Evolutionary conservation across 345 rosid species (phyloP).

Genomic region (Linum trigynum): DNA sequence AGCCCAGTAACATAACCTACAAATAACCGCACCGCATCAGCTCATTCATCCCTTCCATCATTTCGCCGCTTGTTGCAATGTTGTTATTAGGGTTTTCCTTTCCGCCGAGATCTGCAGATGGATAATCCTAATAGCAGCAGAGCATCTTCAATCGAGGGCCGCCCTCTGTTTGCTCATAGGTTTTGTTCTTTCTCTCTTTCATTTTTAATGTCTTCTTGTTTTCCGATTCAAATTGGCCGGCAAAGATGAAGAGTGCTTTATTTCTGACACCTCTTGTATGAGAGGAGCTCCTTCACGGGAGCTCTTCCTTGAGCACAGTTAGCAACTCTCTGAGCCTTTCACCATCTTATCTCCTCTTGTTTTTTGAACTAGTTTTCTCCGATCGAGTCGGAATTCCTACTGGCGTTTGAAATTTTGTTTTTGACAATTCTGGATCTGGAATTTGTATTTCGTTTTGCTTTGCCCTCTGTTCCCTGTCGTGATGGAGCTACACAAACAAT

Average conservation of each 20-base stretch:
- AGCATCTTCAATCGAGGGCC: too few relatives aligned
- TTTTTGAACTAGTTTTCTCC: background rate
- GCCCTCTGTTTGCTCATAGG: too few relatives aligned
- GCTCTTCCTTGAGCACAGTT: constrained; percentile 44
- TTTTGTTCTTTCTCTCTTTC: too few relatives aligned
- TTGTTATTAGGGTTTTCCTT: too few relatives aligned
- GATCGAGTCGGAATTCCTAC: background rate
- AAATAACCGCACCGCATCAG: too few relatives aligned
- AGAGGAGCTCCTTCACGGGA: constrained; percentile 23
- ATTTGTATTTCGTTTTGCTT: background rate
- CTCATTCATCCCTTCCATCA: too few relatives aligned
- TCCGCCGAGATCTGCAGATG: too few relatives aligned
- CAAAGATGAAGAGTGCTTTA: constrained; percentile 38
- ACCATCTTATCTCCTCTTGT: too few relatives aligned
- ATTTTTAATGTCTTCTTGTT: too few relatives aligned
- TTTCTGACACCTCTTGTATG: constrained; percentile 20
- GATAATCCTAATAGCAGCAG: too few relatives aligned
- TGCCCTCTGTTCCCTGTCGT: background rate
- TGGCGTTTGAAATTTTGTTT: background rate
- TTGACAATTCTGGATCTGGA: background rate
- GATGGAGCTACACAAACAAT: background rate
- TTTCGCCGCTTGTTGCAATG: too few relatives aligned
- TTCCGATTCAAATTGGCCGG: constrained; percentile 1
- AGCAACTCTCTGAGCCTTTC: constrained; percentile 47
- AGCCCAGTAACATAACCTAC: too few relatives aligned